phyloP scores from a whole-genome alignment of 768 basidiomycete genomes.

The Thelephora aurantiotincta region DNA sequence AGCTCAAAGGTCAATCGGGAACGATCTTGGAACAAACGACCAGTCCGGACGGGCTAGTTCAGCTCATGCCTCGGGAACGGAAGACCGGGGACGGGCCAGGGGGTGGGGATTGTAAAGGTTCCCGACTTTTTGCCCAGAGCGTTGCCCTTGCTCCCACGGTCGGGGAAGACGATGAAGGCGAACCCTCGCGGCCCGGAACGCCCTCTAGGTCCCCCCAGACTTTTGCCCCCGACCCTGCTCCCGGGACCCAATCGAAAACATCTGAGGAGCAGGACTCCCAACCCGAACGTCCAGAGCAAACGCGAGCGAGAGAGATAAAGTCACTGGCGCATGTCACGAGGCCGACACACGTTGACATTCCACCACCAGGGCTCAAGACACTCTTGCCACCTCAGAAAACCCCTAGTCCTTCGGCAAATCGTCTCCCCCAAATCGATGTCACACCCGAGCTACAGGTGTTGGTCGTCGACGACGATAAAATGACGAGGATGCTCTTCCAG shows the following conservation, averaged over 20 bases:
- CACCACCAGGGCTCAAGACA: too few relatives aligned
- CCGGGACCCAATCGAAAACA: too few relatives aligned
- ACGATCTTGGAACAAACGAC: not conserved
- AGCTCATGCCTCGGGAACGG: not conserved
- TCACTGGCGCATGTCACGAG: not conserved
- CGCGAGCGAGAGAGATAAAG: too few relatives aligned
- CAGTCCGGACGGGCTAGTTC: not conserved
- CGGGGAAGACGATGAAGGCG: not conserved
- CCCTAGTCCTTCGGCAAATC: not conserved
- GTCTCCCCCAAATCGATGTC: not conserved
- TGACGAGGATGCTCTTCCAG: slow-evolving; percentile 73
- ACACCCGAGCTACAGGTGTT: slow-evolving; percentile 48
- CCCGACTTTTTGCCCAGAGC: too few relatives aligned
- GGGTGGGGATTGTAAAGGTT: too few relatives aligned
- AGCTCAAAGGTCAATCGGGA: not conserved
- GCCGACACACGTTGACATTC: too few relatives aligned
- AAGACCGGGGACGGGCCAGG: too few relatives aligned
- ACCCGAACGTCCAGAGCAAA: not conserved
- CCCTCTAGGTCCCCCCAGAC: not conserved
- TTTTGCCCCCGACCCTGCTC: too few relatives aligned
- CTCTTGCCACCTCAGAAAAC: too few relatives aligned
- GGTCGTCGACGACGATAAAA: slow-evolving; percentile 72
- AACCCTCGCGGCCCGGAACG: not conserved
- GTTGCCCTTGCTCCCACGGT: not conserved
- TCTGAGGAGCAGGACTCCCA: not conserved